Conservation (phyloP, 441 rosid species). For the Gossypium gossypioides region DNA sequence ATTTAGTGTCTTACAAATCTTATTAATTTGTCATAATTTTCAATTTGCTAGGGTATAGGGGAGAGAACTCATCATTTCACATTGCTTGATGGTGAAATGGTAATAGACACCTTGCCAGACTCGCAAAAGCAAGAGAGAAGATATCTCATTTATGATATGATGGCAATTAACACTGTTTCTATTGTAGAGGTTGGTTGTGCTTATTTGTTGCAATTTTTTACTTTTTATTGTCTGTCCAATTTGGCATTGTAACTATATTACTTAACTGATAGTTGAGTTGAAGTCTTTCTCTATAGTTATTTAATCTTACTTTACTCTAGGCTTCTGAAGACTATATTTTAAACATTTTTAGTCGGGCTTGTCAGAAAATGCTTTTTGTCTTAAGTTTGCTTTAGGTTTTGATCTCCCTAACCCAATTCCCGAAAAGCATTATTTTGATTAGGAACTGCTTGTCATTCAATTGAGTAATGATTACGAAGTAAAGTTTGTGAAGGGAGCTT, state of each 20-base stretch:
- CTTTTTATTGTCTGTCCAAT: constrained; percentile 1
- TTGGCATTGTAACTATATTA: neutral
- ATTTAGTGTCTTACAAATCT: constrained; percentile 8
- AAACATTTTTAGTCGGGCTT: neutral
- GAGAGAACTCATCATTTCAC: constrained; percentile 82
- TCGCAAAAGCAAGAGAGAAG: constrained; percentile 88
- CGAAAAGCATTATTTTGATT: neutral
- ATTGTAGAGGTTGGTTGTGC: constrained; percentile 60
- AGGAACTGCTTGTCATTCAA: neutral
- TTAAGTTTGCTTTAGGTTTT: neutral
- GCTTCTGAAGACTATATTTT: neutral
- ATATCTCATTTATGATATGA: constrained; percentile 92
- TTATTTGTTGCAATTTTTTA: neutral
- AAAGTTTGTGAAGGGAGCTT: neutral
- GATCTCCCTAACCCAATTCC: neutral
- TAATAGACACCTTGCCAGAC: constrained; percentile 89
- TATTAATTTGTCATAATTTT: constrained; percentile 14
- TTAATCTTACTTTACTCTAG: neutral
- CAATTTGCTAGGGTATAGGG: constrained; percentile 47
- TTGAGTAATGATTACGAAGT: neutral
- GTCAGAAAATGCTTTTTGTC: neutral
- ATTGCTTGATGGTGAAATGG: constrained; percentile 97
- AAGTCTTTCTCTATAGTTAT: neutral
- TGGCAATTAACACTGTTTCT: constrained; percentile 66
- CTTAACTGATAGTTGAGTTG: neutral